A percentile compares a stretch with the other conserved stretches of the same genome.
Conservation (phyloP, 2,329 filamentous ascomycete genomes). For the Seiridium unicorne region DNA sequence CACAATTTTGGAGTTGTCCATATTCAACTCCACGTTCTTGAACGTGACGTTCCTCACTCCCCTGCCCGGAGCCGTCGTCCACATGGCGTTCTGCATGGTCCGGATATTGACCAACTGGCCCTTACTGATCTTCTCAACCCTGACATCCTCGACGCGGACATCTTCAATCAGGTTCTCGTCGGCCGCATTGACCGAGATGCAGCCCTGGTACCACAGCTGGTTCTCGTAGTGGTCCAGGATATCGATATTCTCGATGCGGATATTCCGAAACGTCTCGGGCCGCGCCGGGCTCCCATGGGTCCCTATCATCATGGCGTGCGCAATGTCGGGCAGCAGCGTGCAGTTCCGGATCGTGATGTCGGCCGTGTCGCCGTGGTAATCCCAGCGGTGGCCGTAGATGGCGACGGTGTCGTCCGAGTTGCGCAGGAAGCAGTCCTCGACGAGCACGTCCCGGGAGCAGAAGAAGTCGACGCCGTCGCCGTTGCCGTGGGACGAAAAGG, state of each 20-base stretch:
- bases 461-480: conserved; percentile 1
- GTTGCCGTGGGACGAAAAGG: not conserved
- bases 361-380: not conserved
- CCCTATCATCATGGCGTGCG: not conserved
- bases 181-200: not conserved
- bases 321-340: not conserved
- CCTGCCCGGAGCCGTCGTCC: not conserved
- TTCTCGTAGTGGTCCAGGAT: not conserved
- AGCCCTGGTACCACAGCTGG: not conserved
- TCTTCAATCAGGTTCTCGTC: not conserved
- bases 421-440: not conserved
- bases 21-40: not conserved
- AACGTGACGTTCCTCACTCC: not conserved
- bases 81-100: not conserved
- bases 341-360: not conserved
- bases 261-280: not conserved
- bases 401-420: not conserved
- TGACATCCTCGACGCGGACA: not conserved
- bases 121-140: not conserved
- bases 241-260: not conserved
- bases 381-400: not conserved
- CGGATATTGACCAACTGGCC: not conserved
- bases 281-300: not conserved
- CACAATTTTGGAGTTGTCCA: not conserved
- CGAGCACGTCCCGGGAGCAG: not conserved